Base-by-base conservation (phyloP, 2,329 filamentous ascomycete species). In the Aureobasidium sp. region DNA sequence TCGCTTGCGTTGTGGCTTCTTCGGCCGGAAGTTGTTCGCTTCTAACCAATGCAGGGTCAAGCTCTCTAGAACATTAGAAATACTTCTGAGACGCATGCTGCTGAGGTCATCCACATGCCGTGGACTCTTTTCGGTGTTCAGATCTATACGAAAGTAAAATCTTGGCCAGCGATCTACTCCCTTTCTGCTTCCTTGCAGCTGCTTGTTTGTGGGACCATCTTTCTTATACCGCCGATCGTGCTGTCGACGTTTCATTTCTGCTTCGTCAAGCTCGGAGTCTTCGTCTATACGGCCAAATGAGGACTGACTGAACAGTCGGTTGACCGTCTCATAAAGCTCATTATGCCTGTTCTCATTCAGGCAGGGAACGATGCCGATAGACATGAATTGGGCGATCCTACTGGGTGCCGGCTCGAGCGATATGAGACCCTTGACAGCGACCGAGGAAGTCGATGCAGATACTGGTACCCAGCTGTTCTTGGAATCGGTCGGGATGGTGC, bases 101-200 rank as follows among this genome's bases (percentile, higher is more conserved):
- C 43, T 50, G n/a, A 61, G 47, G 15, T 32, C 32, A 12, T 32
- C 32, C 4, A 52, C 8, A n/a, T 27, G 5, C 6, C 26, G 32
- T 36, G 12, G 12, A 8, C 7, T 41, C 24, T 39, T 36, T 2
- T 44, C 15, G 3, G 43, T 13, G 69, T 71, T 12, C 13, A 81
- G 69, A 2, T 79, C 75, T 39, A 96, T 82, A 32, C 84, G 84
- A n/a, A 97, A 75, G 68, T 87, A 88, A 69, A 96, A 97, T 86
- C 93, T 93, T 0, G 93, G 92, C 86, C 90, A 94, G 56, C 85
- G 83, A 69, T 97, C 91, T 10, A 92, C 77, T 0, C 85, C 81
- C 70, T 90, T 93, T 47, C 79, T 81, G 13, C 75, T 67, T 8
- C 73, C 74, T 69, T 79, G 84, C 41, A 82, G 67, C 63, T 85